Percentiles rank a stretch among this genome's conserved stretches.
Evolutionary conservation across 140 eudicot genomes (phyloP).

Genomic region (Anethum foeniculum): DNA sequence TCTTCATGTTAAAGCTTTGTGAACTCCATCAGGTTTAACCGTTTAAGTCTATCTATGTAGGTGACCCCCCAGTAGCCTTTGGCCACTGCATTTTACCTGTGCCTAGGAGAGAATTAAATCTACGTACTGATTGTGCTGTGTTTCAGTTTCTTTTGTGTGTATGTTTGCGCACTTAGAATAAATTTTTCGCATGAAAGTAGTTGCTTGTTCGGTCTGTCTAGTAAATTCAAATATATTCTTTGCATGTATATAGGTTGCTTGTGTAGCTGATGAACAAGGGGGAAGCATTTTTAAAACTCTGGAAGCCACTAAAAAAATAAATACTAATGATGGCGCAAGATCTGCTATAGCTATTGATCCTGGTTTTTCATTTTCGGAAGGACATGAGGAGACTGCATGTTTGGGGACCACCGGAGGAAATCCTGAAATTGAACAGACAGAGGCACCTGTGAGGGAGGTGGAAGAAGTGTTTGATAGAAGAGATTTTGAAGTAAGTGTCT

Average conservation of each 20-base stretch:
- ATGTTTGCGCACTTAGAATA: background rate
- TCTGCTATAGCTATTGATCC: background rate
- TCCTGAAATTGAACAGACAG: background rate
- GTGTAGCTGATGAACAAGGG: background rate
- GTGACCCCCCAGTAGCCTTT: background rate
- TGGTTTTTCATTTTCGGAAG: background rate
- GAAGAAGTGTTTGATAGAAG: background rate
- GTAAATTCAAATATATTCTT: background rate
- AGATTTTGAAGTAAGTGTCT: background rate
- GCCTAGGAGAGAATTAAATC: background rate
- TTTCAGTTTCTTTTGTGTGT: background rate
- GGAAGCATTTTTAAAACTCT: background rate
- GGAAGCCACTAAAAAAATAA: conserved; percentile 4
- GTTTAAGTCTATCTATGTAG: background rate
- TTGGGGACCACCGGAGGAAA: background rate
- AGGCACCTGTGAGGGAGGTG: background rate
- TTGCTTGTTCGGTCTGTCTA: background rate
- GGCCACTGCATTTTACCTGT: background rate
- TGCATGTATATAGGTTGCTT: conserved; percentile 8
- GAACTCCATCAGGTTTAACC: background rate
- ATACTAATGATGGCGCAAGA: background rate
- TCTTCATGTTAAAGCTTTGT: background rate
- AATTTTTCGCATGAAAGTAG: background rate
- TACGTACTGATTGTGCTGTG: background rate
- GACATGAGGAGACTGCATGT: background rate